A percentile compares a stretch with the other conserved stretches of the same genome.
Evolutionary conservation across 2,329 filamentous ascomycete species (phyloP).

Genomic region (Anisogramma anomala): DNA sequence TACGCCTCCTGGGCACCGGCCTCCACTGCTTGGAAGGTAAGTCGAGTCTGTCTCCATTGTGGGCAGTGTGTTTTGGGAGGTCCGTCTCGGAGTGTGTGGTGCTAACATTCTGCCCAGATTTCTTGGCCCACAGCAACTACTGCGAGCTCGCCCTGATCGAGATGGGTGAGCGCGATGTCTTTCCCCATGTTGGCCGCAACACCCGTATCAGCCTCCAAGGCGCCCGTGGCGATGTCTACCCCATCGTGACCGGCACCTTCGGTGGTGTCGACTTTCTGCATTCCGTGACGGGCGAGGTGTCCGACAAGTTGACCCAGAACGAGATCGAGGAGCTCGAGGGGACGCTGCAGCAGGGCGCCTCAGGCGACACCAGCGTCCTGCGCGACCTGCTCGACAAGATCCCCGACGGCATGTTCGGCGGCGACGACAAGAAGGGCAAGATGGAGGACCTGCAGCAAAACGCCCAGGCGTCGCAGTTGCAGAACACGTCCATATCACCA

Average conservation of each 20-base stretch:
- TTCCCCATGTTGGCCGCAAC: slow-evolving; percentile 72
- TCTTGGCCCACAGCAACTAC: slow-evolving; percentile 89
- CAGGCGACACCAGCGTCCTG: slow-evolving; percentile 60
- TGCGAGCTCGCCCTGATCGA: slow-evolving; percentile 79
- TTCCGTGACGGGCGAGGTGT: slow-evolving; percentile 68
- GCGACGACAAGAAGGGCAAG: slow-evolving; percentile 60
- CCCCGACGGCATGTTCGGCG: slow-evolving; percentile 68
- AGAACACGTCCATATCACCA: slow-evolving; percentile 62
- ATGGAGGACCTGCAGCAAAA: slow-evolving; percentile 71
- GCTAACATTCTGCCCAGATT: slow-evolving; percentile 42
- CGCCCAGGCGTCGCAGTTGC: slow-evolving; percentile 61
- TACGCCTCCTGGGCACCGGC: slow-evolving; percentile 76
- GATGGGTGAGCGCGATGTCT: slow-evolving; percentile 67
- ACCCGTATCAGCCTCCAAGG: slow-evolving; percentile 62
- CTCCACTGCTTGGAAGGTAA: slow-evolving; percentile 75
- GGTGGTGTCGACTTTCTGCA: slow-evolving; percentile 91
- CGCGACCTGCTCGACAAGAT: slow-evolving; percentile 73
- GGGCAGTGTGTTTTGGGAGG: too few relatives aligned
- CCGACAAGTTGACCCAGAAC: slow-evolving; percentile 82
- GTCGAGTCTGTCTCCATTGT: too few relatives aligned
- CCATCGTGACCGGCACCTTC: slow-evolving; percentile 82
- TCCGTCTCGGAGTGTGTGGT: too few relatives aligned
- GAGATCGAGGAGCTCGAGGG: slow-evolving; percentile 82
- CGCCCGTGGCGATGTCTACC: slow-evolving; percentile 57
- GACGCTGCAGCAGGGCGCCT: slow-evolving; percentile 55